These are phyloP conservation scores for Echeveria elegans DNA, from an alignment of 164 flowering plant genomes.

Conservation along the genomic window DNA sequence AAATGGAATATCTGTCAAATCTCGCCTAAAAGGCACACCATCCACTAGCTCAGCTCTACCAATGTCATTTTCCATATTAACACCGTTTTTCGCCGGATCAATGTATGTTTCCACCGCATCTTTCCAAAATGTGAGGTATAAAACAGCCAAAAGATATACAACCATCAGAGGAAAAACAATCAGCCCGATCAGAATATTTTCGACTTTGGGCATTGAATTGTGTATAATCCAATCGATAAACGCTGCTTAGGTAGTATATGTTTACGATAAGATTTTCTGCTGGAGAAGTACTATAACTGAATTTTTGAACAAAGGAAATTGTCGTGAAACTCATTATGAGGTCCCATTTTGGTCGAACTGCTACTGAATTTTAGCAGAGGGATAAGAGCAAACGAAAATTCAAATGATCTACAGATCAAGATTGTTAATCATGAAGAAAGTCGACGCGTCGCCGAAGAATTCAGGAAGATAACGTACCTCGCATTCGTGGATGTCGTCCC, in stretches of 20 bases:
- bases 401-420: constrained; percentile 61
- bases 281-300: too few species aligned
- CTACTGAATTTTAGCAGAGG: constrained; percentile 95
- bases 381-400: constrained; percentile 89
- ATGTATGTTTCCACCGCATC: constrained; percentile 51
- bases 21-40: too few species aligned
- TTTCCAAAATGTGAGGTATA: constrained; percentile 58
- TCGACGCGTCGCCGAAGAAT: too few species aligned
- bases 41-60: too few species aligned
- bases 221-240: constrained; percentile 69
- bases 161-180: constrained; percentile 74
- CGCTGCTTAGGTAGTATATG: constrained; percentile 60
- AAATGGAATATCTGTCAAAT: too few species aligned
- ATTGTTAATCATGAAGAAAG: background rate
- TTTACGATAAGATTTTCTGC: too few species aligned
- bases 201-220: constrained; percentile 50
- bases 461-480: too few species aligned
- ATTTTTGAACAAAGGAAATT: background rate
- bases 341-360: constrained; percentile 82
- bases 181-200: constrained; percentile 60
- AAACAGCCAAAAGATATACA: too few species aligned
- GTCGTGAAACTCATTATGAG: constrained; percentile 47
- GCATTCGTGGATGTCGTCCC: too few species aligned
- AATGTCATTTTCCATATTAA: constrained; percentile 42
- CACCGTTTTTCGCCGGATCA: constrained; percentile 26